Evolutionary conservation across 495 filamentous ascomycete species (phyloP).

Genomic region (Hyaloscypha bicolor): DNA sequence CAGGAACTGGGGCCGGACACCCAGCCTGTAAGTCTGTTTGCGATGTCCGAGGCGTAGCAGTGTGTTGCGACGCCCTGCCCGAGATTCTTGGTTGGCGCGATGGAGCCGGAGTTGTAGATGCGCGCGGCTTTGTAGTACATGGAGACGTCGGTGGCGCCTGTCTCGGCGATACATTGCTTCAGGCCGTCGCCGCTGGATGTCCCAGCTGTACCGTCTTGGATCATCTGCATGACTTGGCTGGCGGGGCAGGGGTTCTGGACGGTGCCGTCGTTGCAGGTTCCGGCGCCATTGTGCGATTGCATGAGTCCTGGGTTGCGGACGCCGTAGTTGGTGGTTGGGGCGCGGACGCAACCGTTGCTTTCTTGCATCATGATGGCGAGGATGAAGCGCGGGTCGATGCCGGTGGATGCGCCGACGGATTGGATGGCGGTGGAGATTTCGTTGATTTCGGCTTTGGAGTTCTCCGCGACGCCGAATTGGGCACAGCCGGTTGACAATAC

Average conservation of each 20-base stretch:
- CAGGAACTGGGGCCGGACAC: neutral
- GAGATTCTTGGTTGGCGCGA: slow-evolving; percentile 49
- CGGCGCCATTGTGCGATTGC: slow-evolving; percentile 39
- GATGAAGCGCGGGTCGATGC: slow-evolving; percentile 46
- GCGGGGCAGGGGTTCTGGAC: slow-evolving; percentile 31
- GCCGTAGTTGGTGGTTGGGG: slow-evolving; percentile 40
- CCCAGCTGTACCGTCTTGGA: slow-evolving; percentile 43
- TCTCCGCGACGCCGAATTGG: slow-evolving; percentile 37
- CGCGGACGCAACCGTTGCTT: slow-evolving; percentile 56
- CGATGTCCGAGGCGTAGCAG: slow-evolving; percentile 60
- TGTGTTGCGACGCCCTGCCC: slow-evolving; percentile 51
- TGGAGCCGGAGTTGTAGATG: slow-evolving; percentile 59
- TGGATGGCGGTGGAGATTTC: slow-evolving; percentile 45
- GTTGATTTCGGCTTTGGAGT: slow-evolving; percentile 38
- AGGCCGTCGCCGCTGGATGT: slow-evolving; percentile 42
- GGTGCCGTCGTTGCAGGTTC: slow-evolving; percentile 21
- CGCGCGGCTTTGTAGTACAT: slow-evolving; percentile 43
- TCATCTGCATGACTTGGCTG: slow-evolving; percentile 36
- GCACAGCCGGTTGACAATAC: slow-evolving; percentile 47
- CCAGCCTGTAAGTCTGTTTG: slow-evolving; percentile 54
- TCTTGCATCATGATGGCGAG: slow-evolving; percentile 59
- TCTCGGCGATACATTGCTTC: slow-evolving; percentile 33
- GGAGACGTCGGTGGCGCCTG: slow-evolving; percentile 31
- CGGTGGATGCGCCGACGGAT: slow-evolving; percentile 39
- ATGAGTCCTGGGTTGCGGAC: slow-evolving; percentile 46